These are phyloP conservation scores for Globisporangium paddicum DNA, from an alignment of 352 stramenopile genomes.

Conservation along the genomic window DNA sequence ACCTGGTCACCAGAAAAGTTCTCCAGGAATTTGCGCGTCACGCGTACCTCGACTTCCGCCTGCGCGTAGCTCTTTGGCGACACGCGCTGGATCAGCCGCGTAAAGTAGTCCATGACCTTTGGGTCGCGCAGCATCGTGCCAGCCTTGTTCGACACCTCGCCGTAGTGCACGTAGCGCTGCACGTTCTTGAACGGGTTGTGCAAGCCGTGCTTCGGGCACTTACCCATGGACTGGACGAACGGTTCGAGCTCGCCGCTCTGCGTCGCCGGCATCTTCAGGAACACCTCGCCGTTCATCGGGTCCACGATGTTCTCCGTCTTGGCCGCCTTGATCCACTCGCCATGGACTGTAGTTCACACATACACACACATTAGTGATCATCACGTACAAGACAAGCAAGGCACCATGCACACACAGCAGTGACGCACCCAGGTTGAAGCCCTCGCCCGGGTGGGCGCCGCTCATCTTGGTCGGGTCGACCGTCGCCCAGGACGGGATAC, in stretches of 20 bases:
- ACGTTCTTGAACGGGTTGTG: conserved; percentile 99
- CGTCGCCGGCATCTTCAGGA: conserved; percentile 94
- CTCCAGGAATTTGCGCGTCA: conserved; percentile 96
- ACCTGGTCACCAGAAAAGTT: conserved; percentile 98
- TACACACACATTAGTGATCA: background rate
- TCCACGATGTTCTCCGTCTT: conserved; percentile 88
- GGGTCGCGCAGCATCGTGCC: conserved; percentile 81
- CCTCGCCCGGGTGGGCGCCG: conserved; percentile 62
- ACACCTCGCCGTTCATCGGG: conserved; percentile 93
- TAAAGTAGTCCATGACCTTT: conserved; percentile 95
- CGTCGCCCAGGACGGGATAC: conserved; percentile 89
- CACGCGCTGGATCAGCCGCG: conserved; percentile 94
- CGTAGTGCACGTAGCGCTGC: conserved; percentile 90
- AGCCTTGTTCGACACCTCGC: conserved; percentile 78
- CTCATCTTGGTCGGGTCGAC: conserved; percentile 88
- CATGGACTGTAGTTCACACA: conserved; percentile 55
- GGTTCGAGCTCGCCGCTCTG: conserved; percentile 83
- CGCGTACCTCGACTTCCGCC: conserved; percentile 88
- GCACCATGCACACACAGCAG: background rate
- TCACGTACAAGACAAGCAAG: background rate
- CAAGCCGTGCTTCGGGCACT: conserved; percentile 94
- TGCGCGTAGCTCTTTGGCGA: conserved; percentile 97
- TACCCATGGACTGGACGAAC: conserved; percentile 92
- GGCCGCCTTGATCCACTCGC: conserved; percentile 78
- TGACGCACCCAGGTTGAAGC: conserved; percentile 84